phyloP scores from a whole-genome alignment of 495 filamentous ascomycete species.

The Xylaria bambusicola region DNA sequence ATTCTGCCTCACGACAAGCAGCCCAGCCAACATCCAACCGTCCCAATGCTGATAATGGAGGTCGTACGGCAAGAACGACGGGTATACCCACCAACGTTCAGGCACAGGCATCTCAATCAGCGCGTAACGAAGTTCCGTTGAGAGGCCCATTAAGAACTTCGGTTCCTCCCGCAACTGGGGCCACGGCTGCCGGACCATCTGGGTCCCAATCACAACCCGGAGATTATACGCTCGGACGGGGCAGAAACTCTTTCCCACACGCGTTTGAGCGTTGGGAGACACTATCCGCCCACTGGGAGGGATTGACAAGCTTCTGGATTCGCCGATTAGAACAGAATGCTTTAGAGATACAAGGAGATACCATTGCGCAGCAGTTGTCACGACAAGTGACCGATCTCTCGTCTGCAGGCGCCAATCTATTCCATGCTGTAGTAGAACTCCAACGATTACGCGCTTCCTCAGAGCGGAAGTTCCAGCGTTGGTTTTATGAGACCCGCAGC shows the following conservation, averaged over 20 bases:
- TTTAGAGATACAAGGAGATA: conserved; percentile 77
- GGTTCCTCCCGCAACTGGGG: conserved; percentile 19
- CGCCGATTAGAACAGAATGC: conserved; percentile 86
- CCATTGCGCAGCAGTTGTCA: conserved; percentile 81
- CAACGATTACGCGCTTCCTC: conserved; percentile 94
- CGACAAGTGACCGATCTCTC: conserved; percentile 94
- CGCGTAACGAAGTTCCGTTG: conserved; percentile 22
- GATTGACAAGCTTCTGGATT: conserved; percentile 96
- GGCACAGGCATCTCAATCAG: conserved; percentile 21
- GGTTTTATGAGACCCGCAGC: conserved; percentile 92
- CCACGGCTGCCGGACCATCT: conserved; percentile 26
- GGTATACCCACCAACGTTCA: conserved; percentile 22
- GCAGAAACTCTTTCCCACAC: conserved; percentile 75
- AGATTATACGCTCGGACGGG: conserved; percentile 38
- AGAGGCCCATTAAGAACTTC: conserved; percentile 19
- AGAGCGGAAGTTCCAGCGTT: conserved; percentile 96
- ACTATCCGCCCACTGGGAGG: conserved; percentile 96
- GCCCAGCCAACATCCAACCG: conserved; percentile 26
- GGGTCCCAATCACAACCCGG: conserved; percentile 25
- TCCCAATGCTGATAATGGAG: conserved; percentile 19
- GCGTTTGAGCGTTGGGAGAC: conserved; percentile 98
- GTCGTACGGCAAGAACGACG: conserved; percentile 19
- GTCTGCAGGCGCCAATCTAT: conserved; percentile 93
- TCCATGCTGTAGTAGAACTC: conserved; percentile 95
- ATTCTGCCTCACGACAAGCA: conserved; percentile 37